Conservation (phyloP, 306 rosid genomes). For the Albizia julibrissin region DNA sequence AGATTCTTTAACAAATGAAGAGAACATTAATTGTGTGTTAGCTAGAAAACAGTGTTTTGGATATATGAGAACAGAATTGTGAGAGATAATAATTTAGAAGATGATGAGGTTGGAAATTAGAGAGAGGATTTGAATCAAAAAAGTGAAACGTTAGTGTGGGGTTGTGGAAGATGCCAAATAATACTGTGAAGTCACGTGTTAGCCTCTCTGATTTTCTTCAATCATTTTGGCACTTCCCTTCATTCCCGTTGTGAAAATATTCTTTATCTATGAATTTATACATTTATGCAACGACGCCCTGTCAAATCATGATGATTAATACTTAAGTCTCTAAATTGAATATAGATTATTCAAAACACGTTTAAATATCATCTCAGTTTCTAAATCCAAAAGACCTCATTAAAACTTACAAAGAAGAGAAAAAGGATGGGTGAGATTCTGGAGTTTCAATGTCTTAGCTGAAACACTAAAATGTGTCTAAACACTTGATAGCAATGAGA, state of each 20-base stretch:
- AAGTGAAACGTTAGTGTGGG: not conserved
- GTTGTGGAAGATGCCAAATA: not conserved
- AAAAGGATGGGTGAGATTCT: too few relatives aligned
- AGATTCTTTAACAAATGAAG: not conserved
- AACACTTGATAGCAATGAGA: too few relatives aligned
- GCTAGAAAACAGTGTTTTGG: not conserved
- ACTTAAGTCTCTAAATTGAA: not conserved
- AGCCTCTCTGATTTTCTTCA: not conserved
- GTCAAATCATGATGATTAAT: not conserved
- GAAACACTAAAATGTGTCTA: too few relatives aligned
- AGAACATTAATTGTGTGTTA: not conserved
- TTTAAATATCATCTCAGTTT: too few relatives aligned
- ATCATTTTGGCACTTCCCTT: constrained; percentile 16
- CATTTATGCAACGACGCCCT: not conserved
- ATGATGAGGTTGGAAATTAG: not conserved
- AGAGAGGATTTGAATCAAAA: not conserved
- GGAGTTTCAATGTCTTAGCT: too few relatives aligned
- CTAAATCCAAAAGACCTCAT: too few relatives aligned
- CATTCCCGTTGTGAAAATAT: not conserved
- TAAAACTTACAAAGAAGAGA: too few relatives aligned
- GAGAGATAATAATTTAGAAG: not conserved
- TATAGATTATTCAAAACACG: not conserved
- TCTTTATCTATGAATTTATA: not conserved
- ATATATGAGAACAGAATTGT: not conserved
- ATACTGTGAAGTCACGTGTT: not conserved